Base-by-base conservation (phyloP, 2,329 filamentous ascomycete species). In the Triangularia setosa region DNA sequence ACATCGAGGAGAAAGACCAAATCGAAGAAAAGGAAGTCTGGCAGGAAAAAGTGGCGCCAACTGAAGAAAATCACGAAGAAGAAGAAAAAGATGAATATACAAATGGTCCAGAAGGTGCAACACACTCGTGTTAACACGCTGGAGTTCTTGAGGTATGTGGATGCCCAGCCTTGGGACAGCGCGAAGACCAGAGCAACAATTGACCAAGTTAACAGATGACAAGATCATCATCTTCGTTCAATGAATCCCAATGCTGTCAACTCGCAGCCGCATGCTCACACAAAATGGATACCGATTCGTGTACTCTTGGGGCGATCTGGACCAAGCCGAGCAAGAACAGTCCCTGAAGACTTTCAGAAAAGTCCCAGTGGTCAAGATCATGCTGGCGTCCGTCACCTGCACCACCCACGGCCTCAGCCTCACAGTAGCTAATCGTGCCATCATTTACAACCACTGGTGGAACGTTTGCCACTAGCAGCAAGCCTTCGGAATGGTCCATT, bases 191-290 rank as follows among this genome's bases (percentile, higher is more conserved):
- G 44, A 6, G 64, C 53, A 3, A 30, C 64, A 9, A 24, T 66
- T 16, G 63, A 67, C 3, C 23, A 64, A 25, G 25, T 69, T 1
- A 25, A 18, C 8, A 55, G 59, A 30, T 68, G 64, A 69, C 62
- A 68, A 69, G 57, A 67, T 68, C 14, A 69, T 68, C 30, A 56
- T 67, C 9, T 67, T 67, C 11, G 62, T 58, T 8, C 58, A 67
- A 18, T 67, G 65, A 65, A 61, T 66, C 18, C 60, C 64, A 1
- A 57, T 65, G 48, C 60, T 67, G 11, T 53, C 18, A 1, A 52
- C 66, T 4, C 54, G 67, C 1, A 65, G 67, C 1, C 53, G 65
- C 7, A 65, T 64, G 59, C 8, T 67, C 4, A 64, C 64, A 35
- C 65, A 69, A 27, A 60, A 55, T 4, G 64, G 65, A 1, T 28